phyloP scores from a whole-genome alignment of 1,284 basidiomycete species.

The Cerrena zonata region DNA sequence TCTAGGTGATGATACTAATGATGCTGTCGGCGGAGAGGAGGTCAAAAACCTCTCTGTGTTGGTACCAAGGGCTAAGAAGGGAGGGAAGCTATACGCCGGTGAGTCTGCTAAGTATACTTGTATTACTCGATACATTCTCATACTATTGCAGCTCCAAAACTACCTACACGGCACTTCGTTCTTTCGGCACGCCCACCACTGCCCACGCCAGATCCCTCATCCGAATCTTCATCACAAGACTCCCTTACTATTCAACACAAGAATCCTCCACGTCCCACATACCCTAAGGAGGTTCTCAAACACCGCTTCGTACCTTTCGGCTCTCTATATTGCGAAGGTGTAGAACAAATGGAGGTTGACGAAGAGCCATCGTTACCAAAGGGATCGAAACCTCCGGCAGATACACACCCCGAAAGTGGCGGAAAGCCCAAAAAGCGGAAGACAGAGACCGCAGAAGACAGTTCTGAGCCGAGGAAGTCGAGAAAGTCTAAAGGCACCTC shows the following conservation, averaged over 20 bases:
- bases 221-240: slow-evolving; percentile 13
- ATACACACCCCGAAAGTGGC: slow-evolving; percentile 18
- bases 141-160: slow-evolving; percentile 44
- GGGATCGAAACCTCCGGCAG: slow-evolving; percentile 12
- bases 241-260: slow-evolving; percentile 27
- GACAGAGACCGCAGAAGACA: slow-evolving; percentile 27
- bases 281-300: slow-evolving; percentile 55
- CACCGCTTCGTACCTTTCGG: slow-evolving; percentile 63
- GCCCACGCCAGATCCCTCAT: slow-evolving; percentile 30
- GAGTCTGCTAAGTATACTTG: slow-evolving; percentile 10
- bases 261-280: slow-evolving; percentile 51
- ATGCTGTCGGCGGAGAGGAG: slow-evolving; percentile 54
- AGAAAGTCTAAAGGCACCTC: slow-evolving; percentile 30
- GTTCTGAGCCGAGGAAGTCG: slow-evolving; percentile 34
- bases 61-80: slow-evolving; percentile 55
- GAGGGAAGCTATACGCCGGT: slow-evolving; percentile 58
- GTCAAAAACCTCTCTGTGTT: slow-evolving; percentile 53
- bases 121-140: slow-evolving; percentile 1
- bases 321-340: slow-evolving; percentile 30
- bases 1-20: slow-evolving; percentile 37
- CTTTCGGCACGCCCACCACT: slow-evolving; percentile 43
- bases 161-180: slow-evolving; percentile 52
- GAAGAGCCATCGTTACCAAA: slow-evolving; percentile 17
- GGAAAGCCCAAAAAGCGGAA: slow-evolving; percentile 44
- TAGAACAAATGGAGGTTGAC: slow-evolving; percentile 21